These are phyloP conservation scores for Apiospora marii DNA, from an alignment of 2,329 filamentous ascomycete genomes.

Conservation along the genomic window DNA sequence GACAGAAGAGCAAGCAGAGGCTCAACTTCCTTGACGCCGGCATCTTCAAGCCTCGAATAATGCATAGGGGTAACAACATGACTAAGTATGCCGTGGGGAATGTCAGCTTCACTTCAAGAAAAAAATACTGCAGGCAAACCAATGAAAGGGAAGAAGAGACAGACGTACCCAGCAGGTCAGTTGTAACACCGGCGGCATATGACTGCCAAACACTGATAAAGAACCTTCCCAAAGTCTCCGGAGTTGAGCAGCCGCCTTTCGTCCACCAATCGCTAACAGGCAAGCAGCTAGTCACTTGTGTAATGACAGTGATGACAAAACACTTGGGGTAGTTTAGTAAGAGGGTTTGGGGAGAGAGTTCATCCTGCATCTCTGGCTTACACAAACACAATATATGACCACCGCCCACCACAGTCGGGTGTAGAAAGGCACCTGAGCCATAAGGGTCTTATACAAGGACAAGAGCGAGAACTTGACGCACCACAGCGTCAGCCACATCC, in stretches of 20 bases:
- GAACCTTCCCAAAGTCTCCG: not conserved
- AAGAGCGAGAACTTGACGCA: conserved; percentile 13
- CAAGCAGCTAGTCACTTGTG: not conserved
- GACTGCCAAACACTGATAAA: not conserved
- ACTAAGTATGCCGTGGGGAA: not conserved
- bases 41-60: not conserved
- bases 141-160: not conserved
- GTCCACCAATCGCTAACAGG: not conserved
- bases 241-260: not conserved
- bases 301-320: not conserved
- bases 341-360: not conserved
- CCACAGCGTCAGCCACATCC: not conserved
- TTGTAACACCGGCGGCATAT: not conserved
- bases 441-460: not conserved
- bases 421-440: not conserved
- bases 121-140: too few relatives aligned
- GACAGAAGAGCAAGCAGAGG: not conserved
- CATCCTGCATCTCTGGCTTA: not conserved
- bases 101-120: not conserved
- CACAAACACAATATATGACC: not conserved
- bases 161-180: not conserved
- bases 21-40: not conserved
- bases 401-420: not conserved
- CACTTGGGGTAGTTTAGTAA: not conserved
- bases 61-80: not conserved